Evolutionary conservation across 208 protist genomes (phyloP), one percentile per base, ranked within the genome.

Genomic region (Spongospora subterranea): DNA sequence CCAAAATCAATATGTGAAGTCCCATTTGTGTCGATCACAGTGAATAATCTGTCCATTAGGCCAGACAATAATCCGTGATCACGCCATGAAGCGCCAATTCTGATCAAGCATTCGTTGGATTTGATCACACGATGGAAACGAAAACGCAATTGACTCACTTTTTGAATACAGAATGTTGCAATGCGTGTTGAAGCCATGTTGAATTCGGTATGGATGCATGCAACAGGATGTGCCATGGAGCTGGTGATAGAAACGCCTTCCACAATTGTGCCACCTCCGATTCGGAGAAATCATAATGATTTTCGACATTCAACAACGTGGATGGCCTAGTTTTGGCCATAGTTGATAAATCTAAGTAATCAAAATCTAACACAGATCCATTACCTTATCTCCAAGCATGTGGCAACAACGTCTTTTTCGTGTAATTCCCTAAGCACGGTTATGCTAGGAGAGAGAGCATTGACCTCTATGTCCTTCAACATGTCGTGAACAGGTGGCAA

Each of bases 161-260:
- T 6, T 82, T n/a, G 71, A 82, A 82, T 6, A 82, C 71, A n/a
- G n/a, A 6, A 39, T 45, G 35, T 35, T 35, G 6, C 71, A 82
- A n/a, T 20, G 35, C 40, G 35, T 82, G 71, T n/a, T 82, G 71
- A 20, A 82, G 35, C 71, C 71, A 82, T 6, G 35, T 82, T 20
- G 35, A 45, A n/a, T 82, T 82, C n/a, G 71, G 71, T 39, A 82
- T 82, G 6, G 71, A 82, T 20, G 71, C 71, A 43, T 82, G 71
- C 6, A 82, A n/a, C 71, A 82, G 71, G 71, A 82, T 82, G 71
- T 82, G 71, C 71, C 71, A 82, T 43, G 71, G 71, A 40, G 71
- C 6, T 35, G 71, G 71, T 6, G 71, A 35, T n/a, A 82, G 71
- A 43, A 82, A 82, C 6, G 71, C 71, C 71, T 82, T 82, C 71